Base-by-base conservation (phyloP, 495 filamentous ascomycete genomes). In the Astrothelium macrocarpum region DNA sequence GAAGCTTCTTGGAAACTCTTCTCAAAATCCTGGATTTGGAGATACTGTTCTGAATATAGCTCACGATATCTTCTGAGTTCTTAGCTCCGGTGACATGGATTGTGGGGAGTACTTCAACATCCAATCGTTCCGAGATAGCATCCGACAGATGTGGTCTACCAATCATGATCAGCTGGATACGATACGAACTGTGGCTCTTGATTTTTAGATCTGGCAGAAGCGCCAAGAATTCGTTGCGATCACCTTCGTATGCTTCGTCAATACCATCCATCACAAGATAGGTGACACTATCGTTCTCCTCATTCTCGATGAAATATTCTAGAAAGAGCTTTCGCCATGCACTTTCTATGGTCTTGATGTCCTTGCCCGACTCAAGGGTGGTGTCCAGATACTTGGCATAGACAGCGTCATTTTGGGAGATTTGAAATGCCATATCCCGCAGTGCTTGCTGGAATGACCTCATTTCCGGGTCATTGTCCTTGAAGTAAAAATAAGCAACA, bases 401-500 rank as follows among this genome's bases (percentile, higher is more conserved):
- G 1, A 65, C 60, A 11, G 73, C 65, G 56, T 77, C 73, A 53
- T 67, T 71, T 59, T 71, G 59, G 53, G 63, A 60, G 53, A 77
- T 70, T 59, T 77, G 73, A 26, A 66, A 74, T 1, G 75, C 75
- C 16, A 77, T 28, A 32, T 71, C 70, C 0, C 71, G 64, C 12
- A 77, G 43, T 0, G 72, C 71, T 31, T 70, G 67, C 53, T 75
- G 67, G 23, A 72, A 61, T 0, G 68, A 71, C 26, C 74, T 29
- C 2, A 70, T 72, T 12, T 68, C 61, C 12, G 70, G 70, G 39
- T 75, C 69, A 42, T 76, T 66, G 53, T 71, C 71, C 53, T 71
- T 73, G 70, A 75, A 74, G 64, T 72, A 75, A 64, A 75, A 76
- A 39, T 72, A 76, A 2, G 53, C 74, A 20, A 74, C 61, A 5